Base-by-base conservation (phyloP, 345 rosid genomes). In the Moringa oleifera region DNA sequence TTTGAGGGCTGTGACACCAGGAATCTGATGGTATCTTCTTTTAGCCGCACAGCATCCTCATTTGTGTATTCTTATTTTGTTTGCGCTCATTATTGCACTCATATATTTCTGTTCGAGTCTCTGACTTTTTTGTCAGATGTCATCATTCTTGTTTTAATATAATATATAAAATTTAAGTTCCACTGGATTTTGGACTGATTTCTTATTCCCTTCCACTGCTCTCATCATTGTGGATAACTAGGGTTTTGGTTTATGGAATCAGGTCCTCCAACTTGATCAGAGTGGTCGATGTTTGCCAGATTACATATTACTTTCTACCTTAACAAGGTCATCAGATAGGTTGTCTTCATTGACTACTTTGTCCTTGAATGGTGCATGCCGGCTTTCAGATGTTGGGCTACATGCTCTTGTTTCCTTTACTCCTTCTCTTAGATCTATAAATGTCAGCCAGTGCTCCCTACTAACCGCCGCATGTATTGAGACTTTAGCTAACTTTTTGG, bases 201-300 rank as follows among this genome's bases (percentile, higher is more conserved):
- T 23, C 46, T n/a, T 20, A 60, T 61, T 51, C 2, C 47, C 5
- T 55, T 15, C 13, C 23, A 23, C 18, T 18, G 22, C 18, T 63
- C 20, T 20, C 41, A 20, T 33, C 25, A 46, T 56, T 60, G 58
- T 54, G 21, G 11, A 31, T 41, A 55, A 59, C 69, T 63, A 56
- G 62, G 11, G 53, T 49, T 41, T 57, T 45, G 66, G 25, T 69
- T 69, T 68, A 19, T 31, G 72, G 65, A 59, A 59, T 65, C 83
- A 89, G 98, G 89, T 93, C 69, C 80, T 93, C 63, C 98, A 93
- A 72, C 91, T 93, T 31, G 91, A 86, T 68, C 80, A 73, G 55
- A 83, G 94, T 77, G 98, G 98, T 16, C 87, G 85, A 58, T 87
- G 97, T 72, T 45, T 93, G 84, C 62, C 94, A 47, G 98, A 93